Percentiles rank a stretch among this genome's conserved stretches.
phyloP scores from a whole-genome alignment of 1,284 basidiomycete genomes.

The Veloboletus limbatus region DNA sequence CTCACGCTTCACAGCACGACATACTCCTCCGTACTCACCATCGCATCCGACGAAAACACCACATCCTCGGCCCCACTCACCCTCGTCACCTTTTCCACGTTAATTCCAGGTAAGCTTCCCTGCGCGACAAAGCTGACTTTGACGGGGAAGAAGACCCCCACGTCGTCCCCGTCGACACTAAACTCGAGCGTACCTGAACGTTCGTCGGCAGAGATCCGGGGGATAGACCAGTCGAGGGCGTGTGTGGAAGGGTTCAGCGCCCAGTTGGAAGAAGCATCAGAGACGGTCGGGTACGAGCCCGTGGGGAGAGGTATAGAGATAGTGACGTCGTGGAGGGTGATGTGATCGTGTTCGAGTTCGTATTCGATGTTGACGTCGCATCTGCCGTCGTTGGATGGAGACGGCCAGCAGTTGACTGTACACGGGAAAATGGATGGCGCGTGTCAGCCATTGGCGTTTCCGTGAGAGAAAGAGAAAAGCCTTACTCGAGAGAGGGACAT shows the following conservation, averaged over 20 bases:
- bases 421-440: background rate
- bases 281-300: constrained; percentile 84
- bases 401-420: constrained; percentile 94
- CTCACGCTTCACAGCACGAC: constrained; percentile 55
- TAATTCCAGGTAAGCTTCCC: constrained; percentile 74
- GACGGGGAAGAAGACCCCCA: constrained; percentile 91
- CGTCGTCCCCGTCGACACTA: constrained; percentile 80
- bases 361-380: constrained; percentile 97
- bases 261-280: constrained; percentile 72
- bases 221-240: constrained; percentile 83
- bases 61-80: constrained; percentile 61
- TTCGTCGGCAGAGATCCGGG: constrained; percentile 55
- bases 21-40: constrained; percentile 73
- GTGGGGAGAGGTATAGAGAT: constrained; percentile 90
- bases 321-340: constrained; percentile 80
- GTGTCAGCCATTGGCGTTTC: background rate
- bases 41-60: constrained; percentile 76
- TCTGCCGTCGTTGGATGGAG: constrained; percentile 84
- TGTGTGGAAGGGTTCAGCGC: constrained; percentile 75
- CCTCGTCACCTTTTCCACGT: constrained; percentile 55
- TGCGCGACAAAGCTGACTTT: constrained; percentile 77
- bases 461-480: background rate
- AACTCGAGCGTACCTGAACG: constrained; percentile 86
- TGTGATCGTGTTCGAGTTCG: constrained; percentile 84
- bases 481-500: constrained; percentile 88